Percentiles rank a stretch among this genome's conserved stretches.
Conservation (phyloP, 768 basidiomycete species). For the Amyloporia xantha region DNA sequence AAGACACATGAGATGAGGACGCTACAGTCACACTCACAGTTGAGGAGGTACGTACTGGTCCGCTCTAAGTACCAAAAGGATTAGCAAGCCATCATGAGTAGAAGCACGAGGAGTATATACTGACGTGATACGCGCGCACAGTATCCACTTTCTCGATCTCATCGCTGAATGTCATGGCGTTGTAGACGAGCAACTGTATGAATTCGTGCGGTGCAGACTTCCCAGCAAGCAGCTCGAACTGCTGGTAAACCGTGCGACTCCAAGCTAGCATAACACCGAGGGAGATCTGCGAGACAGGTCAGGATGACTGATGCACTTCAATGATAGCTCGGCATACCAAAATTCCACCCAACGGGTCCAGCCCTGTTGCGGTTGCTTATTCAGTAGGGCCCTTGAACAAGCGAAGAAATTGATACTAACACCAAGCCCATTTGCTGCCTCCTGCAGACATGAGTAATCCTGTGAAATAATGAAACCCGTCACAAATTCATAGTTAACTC, state of each 20-base stretch:
- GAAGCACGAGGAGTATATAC: constrained; percentile 21
- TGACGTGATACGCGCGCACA: constrained; percentile 85
- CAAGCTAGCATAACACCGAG: constrained; percentile 75
- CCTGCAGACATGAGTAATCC: constrained; percentile 80
- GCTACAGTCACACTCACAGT: not conserved
- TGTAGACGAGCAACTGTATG: constrained; percentile 87
- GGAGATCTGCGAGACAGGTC: constrained; percentile 75
- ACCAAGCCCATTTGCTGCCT: constrained; percentile 77
- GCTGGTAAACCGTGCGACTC: constrained; percentile 65
- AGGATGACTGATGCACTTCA: no score
- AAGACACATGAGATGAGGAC: no score
- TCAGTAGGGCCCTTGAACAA: not conserved
- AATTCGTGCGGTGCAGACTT: constrained; percentile 91
- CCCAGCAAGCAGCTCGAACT: constrained; percentile 87
- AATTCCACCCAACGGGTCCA: constrained; percentile 75
- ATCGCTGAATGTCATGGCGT: constrained; percentile 80
- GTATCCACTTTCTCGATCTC: constrained; percentile 87
- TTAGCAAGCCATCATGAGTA: not conserved
- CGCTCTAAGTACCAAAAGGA: constrained; percentile 42
- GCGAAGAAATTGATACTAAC: constrained; percentile 38
- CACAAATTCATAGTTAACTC: no score
- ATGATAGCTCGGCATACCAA: constrained; percentile 52
- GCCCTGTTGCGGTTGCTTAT: constrained; percentile 33
- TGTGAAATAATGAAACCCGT: constrained; percentile 28
- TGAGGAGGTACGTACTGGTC: constrained; percentile 44